Base-by-base conservation (phyloP, 1,284 basidiomycete genomes). In the Heliocybe sulcata region DNA sequence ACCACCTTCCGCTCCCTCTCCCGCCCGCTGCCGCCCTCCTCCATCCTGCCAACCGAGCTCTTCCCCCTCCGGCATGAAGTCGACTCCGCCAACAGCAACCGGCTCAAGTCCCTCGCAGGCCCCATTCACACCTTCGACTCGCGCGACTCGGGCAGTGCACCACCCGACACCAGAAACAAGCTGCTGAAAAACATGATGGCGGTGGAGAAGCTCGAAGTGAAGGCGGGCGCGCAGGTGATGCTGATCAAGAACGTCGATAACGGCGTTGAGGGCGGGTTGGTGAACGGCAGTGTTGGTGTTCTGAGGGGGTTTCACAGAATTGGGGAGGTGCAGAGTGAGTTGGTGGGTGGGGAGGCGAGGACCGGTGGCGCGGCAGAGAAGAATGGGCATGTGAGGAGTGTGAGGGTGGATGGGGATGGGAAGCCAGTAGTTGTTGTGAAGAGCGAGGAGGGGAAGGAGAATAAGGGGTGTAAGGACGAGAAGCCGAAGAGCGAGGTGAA, bases 241-340 rank as follows among this genome's bases (percentile, higher is more conserved):
- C 72, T 92, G n/a, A 81, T 91, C 69, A 90, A 91, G 74, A 92
- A 92, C 61, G 65, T 87, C 6, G 87, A 90, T 62, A 81, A 86
- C 45, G 77, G 45, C 42, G 56, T 86, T 42, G 77, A 49, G 45
- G 56, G 61, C 3, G 55, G 77, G 51, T 77, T 92, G 1, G 89
- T 90, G 53, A 92, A 92, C 61, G 90, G 90, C 1, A 82, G 80
- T 20, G 80, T 90, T 48, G 89, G 90, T 3, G 75, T 71, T 29
- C 77, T 92, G 4, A 63, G 84, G 12, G 81, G 78, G 0, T 90
- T 80, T 70, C 59, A 56, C 57, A 35, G 55, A 55, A 53, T 10
- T 53, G 60, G 47, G 65, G 67, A n/a, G 65, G 69, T 19, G 53
- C 64, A 56, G 55, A 63, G 31, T 59, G 56, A 57, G 23, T 6